A percentile compares a stretch with the other conserved stretches of the same genome.
These are phyloP conservation scores for Chaetomium globosum DNA, from an alignment of 2,329 filamentous ascomycete genomes.

Conservation along the genomic window DNA sequence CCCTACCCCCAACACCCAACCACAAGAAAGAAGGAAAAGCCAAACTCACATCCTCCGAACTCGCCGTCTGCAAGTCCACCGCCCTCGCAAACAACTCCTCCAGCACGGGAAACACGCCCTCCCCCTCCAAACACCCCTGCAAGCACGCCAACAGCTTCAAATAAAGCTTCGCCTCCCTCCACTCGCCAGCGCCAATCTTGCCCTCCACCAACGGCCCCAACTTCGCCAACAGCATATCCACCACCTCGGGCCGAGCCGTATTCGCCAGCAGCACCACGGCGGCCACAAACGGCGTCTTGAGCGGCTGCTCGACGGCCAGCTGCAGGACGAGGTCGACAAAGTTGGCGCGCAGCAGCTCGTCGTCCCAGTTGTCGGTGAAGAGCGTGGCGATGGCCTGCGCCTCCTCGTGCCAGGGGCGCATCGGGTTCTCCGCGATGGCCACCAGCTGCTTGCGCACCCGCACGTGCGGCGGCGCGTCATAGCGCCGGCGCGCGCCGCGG, in stretches of 20 bases:
- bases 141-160: slow-evolving; percentile 88
- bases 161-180: slow-evolving; percentile 88
- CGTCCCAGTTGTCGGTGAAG: slow-evolving; percentile 82
- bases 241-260: slow-evolving; percentile 72
- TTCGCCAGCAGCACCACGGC: slow-evolving; percentile 81
- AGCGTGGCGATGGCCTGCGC: slow-evolving; percentile 73
- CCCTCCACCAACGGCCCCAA: slow-evolving; percentile 65
- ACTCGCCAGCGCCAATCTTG: slow-evolving; percentile 71
- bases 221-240: slow-evolving; percentile 68
- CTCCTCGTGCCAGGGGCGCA: slow-evolving; percentile 78
- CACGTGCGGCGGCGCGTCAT: slow-evolving; percentile 68
- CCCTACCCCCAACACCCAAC: too few relatives aligned
- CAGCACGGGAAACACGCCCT: slow-evolving; percentile 81
- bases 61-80: slow-evolving; percentile 90
- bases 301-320: slow-evolving; percentile 83
- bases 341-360: slow-evolving; percentile 71
- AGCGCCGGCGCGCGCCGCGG: slow-evolving; percentile 65
- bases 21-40: background rate
- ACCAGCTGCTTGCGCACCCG: slow-evolving; percentile 78
- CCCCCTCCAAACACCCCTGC: slow-evolving; percentile 76
- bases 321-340: slow-evolving; percentile 76
- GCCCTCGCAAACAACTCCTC: slow-evolving; percentile 89
- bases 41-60: slow-evolving; percentile 82
- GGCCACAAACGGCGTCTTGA: slow-evolving; percentile 95
- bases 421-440: slow-evolving; percentile 77